Percentiles rank a stretch among this genome's conserved stretches.
Conservation (phyloP, 208 protist species). For the Acanthamoeba sp. region DNA sequence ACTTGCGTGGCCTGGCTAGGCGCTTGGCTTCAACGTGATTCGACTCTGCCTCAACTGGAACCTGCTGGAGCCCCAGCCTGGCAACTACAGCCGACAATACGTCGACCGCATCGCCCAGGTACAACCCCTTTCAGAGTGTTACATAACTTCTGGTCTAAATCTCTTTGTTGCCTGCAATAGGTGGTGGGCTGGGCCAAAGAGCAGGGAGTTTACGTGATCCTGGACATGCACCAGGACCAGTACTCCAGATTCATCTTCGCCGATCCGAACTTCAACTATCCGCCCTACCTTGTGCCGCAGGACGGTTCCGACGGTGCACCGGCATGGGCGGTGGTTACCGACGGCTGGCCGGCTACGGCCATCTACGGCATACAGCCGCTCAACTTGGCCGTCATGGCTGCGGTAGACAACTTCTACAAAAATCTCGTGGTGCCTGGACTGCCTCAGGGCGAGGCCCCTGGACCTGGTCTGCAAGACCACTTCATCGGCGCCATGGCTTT, state of each 20-base stretch:
- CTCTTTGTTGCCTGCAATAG: background rate
- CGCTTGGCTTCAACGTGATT: background rate
- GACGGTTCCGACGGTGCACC: constrained; percentile 1
- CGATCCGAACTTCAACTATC: background rate
- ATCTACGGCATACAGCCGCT: background rate
- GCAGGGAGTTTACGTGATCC: background rate
- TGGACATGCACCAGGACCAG: constrained; percentile 64
- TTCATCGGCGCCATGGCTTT: constrained; percentile 21
- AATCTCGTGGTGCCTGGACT: background rate
- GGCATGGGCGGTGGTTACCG: background rate
- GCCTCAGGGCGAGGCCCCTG: constrained; percentile 1
- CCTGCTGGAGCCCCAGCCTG: background rate
- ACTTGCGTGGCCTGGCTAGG: background rate
- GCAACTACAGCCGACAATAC: constrained; percentile 20
- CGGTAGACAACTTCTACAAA: constrained; percentile 27
- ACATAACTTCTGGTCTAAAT: background rate
- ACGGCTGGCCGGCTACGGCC: background rate
- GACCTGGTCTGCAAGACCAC: constrained; percentile 19
- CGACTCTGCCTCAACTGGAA: constrained; percentile 8
- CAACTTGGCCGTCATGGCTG: constrained; percentile 14
- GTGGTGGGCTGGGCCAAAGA: constrained; percentile 20
- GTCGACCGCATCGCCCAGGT: constrained; percentile 1
- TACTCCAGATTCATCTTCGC: constrained; percentile 24
- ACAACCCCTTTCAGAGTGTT: background rate
- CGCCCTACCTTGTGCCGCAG: background rate